phyloP scores from a whole-genome alignment of 805 yeast species.

The Pichia nanzhaoensis region DNA sequence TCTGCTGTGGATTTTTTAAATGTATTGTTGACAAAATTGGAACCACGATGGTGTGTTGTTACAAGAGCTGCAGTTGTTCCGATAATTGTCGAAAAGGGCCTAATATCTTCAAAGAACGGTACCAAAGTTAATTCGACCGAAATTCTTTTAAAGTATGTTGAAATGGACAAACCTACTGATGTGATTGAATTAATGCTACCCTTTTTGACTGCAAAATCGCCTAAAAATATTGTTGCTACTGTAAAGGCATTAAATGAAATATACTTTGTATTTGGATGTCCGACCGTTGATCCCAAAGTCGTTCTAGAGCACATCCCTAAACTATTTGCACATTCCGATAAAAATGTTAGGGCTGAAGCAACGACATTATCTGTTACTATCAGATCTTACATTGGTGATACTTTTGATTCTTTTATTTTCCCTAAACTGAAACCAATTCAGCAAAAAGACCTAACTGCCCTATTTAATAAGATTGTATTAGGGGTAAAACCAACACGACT shows the following conservation, averaged over 20 bases:
- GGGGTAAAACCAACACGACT: constrained; percentile 48
- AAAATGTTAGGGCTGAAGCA: constrained; percentile 76
- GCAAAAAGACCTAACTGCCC: constrained; percentile 70
- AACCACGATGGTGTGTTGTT: constrained; percentile 34
- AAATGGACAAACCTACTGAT: constrained; percentile 58
- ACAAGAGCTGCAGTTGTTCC: constrained; percentile 39
- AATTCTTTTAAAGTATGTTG: constrained; percentile 55
- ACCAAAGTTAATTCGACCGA: constrained; percentile 64
- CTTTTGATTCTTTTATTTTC: constrained; percentile 52
- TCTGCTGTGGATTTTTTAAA: constrained; percentile 56
- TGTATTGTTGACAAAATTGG: constrained; percentile 52
- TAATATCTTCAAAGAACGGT: constrained; percentile 66
- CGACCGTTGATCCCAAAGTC: constrained; percentile 49
- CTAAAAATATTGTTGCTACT: constrained; percentile 72
- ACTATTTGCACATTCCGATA: constrained; percentile 79
- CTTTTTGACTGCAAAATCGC: constrained; percentile 52
- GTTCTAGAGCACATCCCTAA: constrained; percentile 54
- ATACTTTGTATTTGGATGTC: constrained; percentile 56
- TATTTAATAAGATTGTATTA: constrained; percentile 46
- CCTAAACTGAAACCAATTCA: constrained; percentile 84
- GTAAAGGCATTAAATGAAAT: constrained; percentile 51
- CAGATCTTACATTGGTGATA: constrained; percentile 66
- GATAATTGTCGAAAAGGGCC: constrained; percentile 72
- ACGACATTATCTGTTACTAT: constrained; percentile 60
- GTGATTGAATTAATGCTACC: constrained; percentile 65